Evolutionary conservation across 345 rosid genomes (phyloP).

Genomic region (Isatis tinctoria): DNA sequence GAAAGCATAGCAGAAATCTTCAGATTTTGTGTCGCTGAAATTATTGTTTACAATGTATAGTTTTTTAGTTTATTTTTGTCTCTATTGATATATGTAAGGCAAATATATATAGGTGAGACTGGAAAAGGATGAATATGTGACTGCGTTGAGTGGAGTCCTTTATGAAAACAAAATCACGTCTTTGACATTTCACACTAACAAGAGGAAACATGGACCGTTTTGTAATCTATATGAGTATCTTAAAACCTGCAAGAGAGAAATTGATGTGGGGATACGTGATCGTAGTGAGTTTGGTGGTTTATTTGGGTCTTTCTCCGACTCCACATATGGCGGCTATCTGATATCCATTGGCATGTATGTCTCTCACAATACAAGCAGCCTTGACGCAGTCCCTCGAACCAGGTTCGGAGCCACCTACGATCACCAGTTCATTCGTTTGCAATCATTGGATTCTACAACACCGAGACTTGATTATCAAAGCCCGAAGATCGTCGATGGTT

Average conservation of each 20-base stretch:
- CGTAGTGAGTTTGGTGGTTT: conserved; percentile 17
- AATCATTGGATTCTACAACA: background rate
- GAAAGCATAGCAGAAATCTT: background rate
- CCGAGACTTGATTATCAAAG: background rate
- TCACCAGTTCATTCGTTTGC: background rate
- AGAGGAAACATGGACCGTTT: background rate
- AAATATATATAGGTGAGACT: background rate
- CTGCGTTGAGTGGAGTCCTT: background rate
- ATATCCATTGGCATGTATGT: background rate
- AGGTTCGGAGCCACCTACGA: background rate
- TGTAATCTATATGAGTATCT: background rate
- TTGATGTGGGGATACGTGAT: background rate
- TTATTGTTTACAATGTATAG: background rate
- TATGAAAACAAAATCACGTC: rapidly evolving
- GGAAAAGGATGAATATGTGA: conserved; percentile 2
- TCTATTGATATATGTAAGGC: too few relatives aligned
- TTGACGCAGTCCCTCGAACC: background rate
- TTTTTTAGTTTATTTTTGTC: too few relatives aligned
- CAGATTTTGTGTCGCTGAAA: background rate
- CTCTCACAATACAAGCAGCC: background rate
- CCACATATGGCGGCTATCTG: background rate
- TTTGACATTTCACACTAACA: conserved; percentile 12
- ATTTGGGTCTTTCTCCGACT: background rate
- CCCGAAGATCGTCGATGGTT: background rate
- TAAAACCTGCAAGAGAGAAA: background rate